A percentile compares a stretch with the other conserved stretches of the same genome.
Evolutionary conservation across 1,284 basidiomycete genomes (phyloP).

Genomic region (Cryptococcus sp.): DNA sequence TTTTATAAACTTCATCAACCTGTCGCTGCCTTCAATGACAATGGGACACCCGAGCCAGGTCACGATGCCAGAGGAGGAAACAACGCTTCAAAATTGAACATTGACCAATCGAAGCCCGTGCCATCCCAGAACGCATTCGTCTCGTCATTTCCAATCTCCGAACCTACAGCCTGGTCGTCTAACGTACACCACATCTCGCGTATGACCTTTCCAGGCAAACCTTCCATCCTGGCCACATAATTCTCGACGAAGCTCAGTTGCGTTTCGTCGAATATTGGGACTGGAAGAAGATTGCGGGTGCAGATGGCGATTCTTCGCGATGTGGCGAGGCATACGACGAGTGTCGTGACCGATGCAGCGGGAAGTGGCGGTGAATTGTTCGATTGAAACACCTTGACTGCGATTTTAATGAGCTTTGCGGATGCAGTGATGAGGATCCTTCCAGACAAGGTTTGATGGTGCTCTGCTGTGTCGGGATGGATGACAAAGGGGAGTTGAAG

Average conservation of each 20-base stretch:
- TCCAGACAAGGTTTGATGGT: background rate
- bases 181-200: conserved; percentile 6
- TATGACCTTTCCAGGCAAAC: conserved; percentile 1
- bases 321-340: background rate
- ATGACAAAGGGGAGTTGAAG: background rate
- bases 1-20: too few relatives aligned
- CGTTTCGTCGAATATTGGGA: conserved; percentile 2
- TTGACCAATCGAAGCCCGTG: too few relatives aligned
- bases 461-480: background rate
- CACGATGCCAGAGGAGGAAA: too few relatives aligned
- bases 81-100: too few relatives aligned
- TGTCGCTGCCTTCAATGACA: too few relatives aligned
- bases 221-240: background rate
- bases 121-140: too few relatives aligned
- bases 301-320: background rate
- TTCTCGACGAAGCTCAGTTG: conserved; percentile 1
- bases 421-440: background rate
- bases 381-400: background rate
- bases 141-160: too few relatives aligned
- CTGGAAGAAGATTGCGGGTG: background rate
- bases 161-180: background rate
- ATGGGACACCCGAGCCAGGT: too few relatives aligned
- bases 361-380: background rate
- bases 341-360: background rate
- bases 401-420: background rate